Conservation (phyloP, 2,329 filamentous ascomycete genomes). For the Penicillium sclerotiorum region DNA sequence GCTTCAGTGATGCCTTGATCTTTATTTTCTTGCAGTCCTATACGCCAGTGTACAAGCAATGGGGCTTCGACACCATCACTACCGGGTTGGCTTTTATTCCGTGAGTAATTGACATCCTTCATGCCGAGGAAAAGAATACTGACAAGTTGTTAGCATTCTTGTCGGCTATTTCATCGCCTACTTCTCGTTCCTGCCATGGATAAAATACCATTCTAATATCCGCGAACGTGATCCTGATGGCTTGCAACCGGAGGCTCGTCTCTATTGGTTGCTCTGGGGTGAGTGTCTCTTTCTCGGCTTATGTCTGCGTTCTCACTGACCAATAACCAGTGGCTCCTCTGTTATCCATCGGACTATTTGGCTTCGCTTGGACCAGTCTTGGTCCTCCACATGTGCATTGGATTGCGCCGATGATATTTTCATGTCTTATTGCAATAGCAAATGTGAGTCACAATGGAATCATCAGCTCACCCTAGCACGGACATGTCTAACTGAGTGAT, state of each 20-base stretch:
- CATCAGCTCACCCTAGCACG: background rate
- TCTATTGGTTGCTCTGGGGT: slow-evolving; percentile 62
- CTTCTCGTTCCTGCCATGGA: slow-evolving; percentile 57
- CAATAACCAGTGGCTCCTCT: slow-evolving; percentile 53
- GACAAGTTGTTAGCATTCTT: slow-evolving; percentile 43
- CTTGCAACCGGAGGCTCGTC: slow-evolving; percentile 64
- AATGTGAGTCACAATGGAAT: slow-evolving; percentile 47
- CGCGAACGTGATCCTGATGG: slow-evolving; percentile 43
- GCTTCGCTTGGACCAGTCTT: slow-evolving; percentile 62
- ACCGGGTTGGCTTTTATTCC: slow-evolving; percentile 59
- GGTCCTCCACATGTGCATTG: slow-evolving; percentile 59
- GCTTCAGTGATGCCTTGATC: slow-evolving; percentile 66
- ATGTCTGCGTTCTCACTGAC: background rate
- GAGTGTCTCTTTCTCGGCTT: slow-evolving; percentile 9
- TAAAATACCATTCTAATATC: slow-evolving; percentile 47
- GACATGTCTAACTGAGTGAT: background rate
- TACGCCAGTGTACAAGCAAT: slow-evolving; percentile 61
- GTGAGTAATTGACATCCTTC: slow-evolving; percentile 28
- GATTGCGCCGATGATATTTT: slow-evolving; percentile 64
- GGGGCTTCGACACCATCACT: slow-evolving; percentile 56
- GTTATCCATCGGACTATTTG: slow-evolving; percentile 61
- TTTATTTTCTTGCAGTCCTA: slow-evolving; percentile 69
- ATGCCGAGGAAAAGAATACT: background rate
- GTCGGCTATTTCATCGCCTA: slow-evolving; percentile 63
- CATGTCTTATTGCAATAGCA: slow-evolving; percentile 61